phyloP scores from a whole-genome alignment of 2,329 filamentous ascomycete genomes.

The Diatrype stigma region DNA sequence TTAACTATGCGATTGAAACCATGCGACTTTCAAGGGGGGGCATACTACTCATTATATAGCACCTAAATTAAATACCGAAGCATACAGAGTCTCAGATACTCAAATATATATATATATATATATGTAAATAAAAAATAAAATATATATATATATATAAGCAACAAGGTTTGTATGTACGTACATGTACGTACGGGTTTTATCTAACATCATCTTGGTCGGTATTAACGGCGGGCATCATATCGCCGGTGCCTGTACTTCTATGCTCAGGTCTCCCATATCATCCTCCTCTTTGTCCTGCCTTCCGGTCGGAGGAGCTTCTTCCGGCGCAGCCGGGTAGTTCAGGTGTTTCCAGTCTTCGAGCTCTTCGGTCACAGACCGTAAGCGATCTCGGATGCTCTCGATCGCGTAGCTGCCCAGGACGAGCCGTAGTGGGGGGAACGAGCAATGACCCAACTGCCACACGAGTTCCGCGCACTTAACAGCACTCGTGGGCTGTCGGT shows the following conservation, averaged over 20 bases:
- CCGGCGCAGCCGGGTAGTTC: slow-evolving; percentile 56
- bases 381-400: slow-evolving; percentile 86
- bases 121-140: too few relatives aligned
- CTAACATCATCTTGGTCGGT: too few relatives aligned
- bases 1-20: too few relatives aligned
- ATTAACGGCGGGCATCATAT: slow-evolving; percentile 1
- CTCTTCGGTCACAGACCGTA: slow-evolving; percentile 91
- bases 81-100: too few relatives aligned
- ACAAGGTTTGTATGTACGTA: too few relatives aligned
- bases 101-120: too few relatives aligned
- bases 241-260: slow-evolving; percentile 6
- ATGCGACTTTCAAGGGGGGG: too few relatives aligned
- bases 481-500: slow-evolving; percentile 86
- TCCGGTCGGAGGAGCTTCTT: slow-evolving; percentile 20
- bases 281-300: slow-evolving; percentile 26
- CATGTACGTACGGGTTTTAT: too few relatives aligned
- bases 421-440: slow-evolving; percentile 82
- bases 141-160: too few relatives aligned
- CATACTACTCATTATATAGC: too few relatives aligned
- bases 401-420: slow-evolving; percentile 92
- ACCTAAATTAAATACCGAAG: too few relatives aligned
- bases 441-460: slow-evolving; percentile 92
- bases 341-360: slow-evolving; percentile 90
- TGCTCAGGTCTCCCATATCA: slow-evolving; percentile 19
- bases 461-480: slow-evolving; percentile 90